Evolutionary conservation across 805 yeast genomes (phyloP), one percentile per base, ranked within the genome.

Genomic region (Lipomyces yamadae): DNA sequence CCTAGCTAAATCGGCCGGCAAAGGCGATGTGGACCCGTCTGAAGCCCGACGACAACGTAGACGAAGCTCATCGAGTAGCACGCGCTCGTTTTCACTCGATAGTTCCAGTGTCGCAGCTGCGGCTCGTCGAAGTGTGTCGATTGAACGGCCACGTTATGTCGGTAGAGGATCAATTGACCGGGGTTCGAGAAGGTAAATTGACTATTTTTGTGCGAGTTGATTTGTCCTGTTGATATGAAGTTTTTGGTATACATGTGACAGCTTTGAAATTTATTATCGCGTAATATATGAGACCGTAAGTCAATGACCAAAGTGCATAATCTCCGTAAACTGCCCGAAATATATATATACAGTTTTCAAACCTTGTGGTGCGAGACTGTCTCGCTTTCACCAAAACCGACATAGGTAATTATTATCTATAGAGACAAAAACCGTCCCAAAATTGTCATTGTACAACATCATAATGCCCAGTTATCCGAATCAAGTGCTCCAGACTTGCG

Each of bases 31-130:
- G 32, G 97, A 94, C 75, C 98, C 99, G 3, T 86, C 83, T 52
- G 83, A 85, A 62, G 98, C 98, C 2, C 86, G 98, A 76, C 88
- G 92, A 75, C 95, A 91, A 77, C 86, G 98, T 76, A 84, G 97
- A 74, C 57, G 74, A 29, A 84, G 92, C 76, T 83, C 87, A 4
- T 78, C 81, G 13, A 67, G 74, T 33, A 70, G 74, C 42, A 70
- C 60, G n/a, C 66, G 70, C 11, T 66, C 70, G 4, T 63, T 68
- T 32, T 62, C 69, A 11, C 67, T 68, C 18, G 71, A 68, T 34
- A 24, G 62, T 10, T 33, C 42, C 57, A 37, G 37, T 29, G 35
- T 34, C 18, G 64, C 64, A 5, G 58, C 64, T 15, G 52, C 62
- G 18, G 65, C 67, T 6, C 52, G 70, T 37, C 54, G 71, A 39